These are phyloP conservation scores for Galeopsis tetrahit DNA, from an alignment of 257 asterid species.

Conservation along the genomic window DNA sequence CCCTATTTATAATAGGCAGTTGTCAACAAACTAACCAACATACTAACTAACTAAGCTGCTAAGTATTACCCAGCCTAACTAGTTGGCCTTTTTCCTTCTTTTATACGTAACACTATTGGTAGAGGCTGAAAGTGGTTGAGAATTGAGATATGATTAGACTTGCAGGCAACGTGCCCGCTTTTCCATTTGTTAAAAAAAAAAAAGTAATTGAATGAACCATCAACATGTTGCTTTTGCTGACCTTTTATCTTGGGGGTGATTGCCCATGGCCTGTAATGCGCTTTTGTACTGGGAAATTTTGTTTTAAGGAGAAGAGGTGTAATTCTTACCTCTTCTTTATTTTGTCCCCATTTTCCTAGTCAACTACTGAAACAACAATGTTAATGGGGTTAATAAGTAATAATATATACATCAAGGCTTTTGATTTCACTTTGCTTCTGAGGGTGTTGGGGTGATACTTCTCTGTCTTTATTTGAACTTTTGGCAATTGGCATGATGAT, in stretches of 20 bases:
- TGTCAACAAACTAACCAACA: too few relatives aligned
- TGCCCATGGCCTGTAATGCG: neutral
- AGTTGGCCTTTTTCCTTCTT: too few relatives aligned
- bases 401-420: neutral
- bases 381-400: neutral
- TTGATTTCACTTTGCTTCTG: constrained; percentile 16
- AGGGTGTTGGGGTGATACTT: neutral
- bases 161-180: neutral
- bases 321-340: too few relatives aligned
- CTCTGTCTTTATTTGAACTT: constrained; percentile 7
- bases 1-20: too few relatives aligned
- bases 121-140: constrained; percentile 3
- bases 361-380: neutral
- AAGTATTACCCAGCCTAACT: too few relatives aligned
- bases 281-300: neutral
- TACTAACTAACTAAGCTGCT: too few relatives aligned
- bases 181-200: neutral
- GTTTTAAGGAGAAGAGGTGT: too few relatives aligned
- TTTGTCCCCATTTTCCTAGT: too few relatives aligned
- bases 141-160: constrained; percentile 7
- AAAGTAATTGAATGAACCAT: neutral
- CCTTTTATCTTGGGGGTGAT: neutral
- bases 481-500: neutral
- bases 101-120: too few relatives aligned
- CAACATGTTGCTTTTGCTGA: neutral